Evolutionary conservation across 371 early-diverging fungal species (phyloP), one percentile per base, ranked within the genome.

Genomic region (Mortierella sp.): DNA sequence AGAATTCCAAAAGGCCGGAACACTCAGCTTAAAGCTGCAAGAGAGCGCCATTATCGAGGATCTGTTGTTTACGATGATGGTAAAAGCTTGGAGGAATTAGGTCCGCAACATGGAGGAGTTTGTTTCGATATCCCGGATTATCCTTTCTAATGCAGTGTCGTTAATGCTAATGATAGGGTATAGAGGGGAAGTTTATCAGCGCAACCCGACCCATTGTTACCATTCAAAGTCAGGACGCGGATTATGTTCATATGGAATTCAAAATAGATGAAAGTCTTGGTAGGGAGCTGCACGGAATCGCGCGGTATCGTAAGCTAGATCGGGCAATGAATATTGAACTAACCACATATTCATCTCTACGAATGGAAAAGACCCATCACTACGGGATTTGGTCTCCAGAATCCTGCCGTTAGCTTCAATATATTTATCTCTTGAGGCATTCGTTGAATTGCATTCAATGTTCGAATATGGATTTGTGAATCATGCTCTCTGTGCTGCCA

Each of bases 1-100:
- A 28, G 64, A 64, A 35, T 14, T 11, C n/a, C 64, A 24, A 26
- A 70, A 52, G 20, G 68, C 68, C 28, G 72, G 74, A 52, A 32
- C 68, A 1, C 60, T 81, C 54, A 77, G 71, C 14, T 22, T 83
- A 8, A 66, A 78, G 51, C 24, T 90, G 60, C 98, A 97, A 77
- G 96, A 97, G 85, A 88, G 89, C 76, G 88, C 91, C 0, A 86
- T 96, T 22, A 93, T 97, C 26, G 96, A 97, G 69, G 98, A 97
- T 72, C 74, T 97, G 0, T 84, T 97, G 51, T 96, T 91, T 73
- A 90, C 95, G n/a, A 83, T 97, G 77, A 89, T 95, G 90, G 97
- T 94, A 86, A 45, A 10, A 40, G 14, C 26, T 32, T 30, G 12
- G 5, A 32, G 32, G 28, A 35, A 18, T 59, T 68, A 58, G n/a